These are phyloP conservation scores for Solanum chilense DNA, from an alignment of 257 asterid genomes.

Conservation along the genomic window DNA sequence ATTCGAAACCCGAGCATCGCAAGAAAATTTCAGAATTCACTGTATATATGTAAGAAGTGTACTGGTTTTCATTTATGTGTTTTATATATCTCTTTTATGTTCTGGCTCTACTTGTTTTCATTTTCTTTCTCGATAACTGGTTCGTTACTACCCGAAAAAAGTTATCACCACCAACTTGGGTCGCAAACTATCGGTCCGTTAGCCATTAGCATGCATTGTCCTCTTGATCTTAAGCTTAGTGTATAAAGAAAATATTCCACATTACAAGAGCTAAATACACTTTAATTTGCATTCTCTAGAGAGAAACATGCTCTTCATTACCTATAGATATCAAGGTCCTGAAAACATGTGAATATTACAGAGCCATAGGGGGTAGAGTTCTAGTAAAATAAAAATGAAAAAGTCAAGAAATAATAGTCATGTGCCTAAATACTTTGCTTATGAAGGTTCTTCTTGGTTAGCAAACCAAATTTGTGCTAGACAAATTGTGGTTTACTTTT, in stretches of 20 bases:
- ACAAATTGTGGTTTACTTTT: not conserved
- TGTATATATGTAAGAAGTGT: not conserved
- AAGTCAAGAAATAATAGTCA: not conserved
- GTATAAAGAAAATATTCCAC: not conserved
- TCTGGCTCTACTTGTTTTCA: not conserved
- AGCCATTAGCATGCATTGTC: not conserved
- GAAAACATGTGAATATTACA: not conserved
- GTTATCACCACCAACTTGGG: slow-evolving; percentile 36
- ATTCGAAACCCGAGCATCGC: not conserved
- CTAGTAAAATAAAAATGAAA: no score
- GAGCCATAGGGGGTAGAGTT: not conserved
- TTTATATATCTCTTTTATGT: not conserved
- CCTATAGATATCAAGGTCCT: not conserved
- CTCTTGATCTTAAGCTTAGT: not conserved
- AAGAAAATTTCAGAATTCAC: not conserved
- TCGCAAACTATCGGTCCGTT: not conserved
- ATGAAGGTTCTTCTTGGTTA: not conserved
- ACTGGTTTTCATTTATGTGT: not conserved
- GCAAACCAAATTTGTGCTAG: not conserved
- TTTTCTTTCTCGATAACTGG: slow-evolving; percentile 5
- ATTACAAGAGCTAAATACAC: not conserved
- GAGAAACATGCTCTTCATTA: not conserved
- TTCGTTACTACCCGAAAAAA: not conserved
- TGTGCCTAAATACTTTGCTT: not conserved
- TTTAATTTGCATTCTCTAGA: no score